A percentile compares a stretch with the other conserved stretches of the same genome.
Evolutionary conservation across 495 filamentous ascomycete species (phyloP).

Genomic region (Margaritispora aquatica): DNA sequence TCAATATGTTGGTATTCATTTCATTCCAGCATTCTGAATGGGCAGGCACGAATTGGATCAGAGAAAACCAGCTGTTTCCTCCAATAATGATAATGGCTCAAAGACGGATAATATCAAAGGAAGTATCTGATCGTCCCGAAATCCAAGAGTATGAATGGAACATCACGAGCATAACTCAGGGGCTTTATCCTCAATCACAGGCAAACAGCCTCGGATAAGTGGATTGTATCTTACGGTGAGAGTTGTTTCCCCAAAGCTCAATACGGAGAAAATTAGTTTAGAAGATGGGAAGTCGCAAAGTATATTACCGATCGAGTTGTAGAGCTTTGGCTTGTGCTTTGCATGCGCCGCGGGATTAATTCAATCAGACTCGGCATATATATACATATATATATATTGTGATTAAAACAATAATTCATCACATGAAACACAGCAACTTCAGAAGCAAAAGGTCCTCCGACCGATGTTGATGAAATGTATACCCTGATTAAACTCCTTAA

Average conservation of each 20-base stretch:
- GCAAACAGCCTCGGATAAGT: slow-evolving; percentile 3
- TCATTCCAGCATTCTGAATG: neutral
- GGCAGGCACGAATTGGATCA: neutral
- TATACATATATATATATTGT: no score
- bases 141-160: no score
- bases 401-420: no score
- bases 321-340: no score
- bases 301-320: no score
- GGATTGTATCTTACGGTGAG: neutral
- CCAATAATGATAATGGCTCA: slow-evolving; percentile 10
- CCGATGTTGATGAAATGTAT: no score
- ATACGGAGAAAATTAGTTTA: no score
- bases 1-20: neutral
- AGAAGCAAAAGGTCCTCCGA: no score
- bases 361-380: no score
- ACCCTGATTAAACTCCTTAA: neutral
- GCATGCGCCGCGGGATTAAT: no score
- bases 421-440: no score
- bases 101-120: slow-evolving; percentile 9
- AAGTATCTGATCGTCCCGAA: neutral
- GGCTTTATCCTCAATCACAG: slow-evolving; percentile 10
- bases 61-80: neutral
- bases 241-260: neutral
- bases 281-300: no score
- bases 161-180: neutral